Base-by-base conservation (phyloP, 768 basidiomycete species). In the Pisolithus albus region DNA sequence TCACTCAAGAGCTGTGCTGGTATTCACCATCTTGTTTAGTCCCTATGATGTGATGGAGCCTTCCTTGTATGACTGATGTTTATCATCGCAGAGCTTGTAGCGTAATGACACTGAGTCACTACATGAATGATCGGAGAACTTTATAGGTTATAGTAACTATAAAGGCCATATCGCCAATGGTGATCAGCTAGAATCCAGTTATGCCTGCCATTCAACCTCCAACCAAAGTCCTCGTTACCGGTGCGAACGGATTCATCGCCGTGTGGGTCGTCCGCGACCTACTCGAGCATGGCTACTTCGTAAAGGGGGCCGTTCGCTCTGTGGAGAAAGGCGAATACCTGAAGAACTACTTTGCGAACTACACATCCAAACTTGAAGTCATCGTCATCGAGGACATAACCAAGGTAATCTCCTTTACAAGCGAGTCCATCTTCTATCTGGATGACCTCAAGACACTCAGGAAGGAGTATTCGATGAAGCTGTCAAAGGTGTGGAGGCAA, bases 401-500 rank as follows among this genome's bases (percentile, higher is more conserved):
- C 8, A 62, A 73, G 67, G 79, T 79, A 46, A 69, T 51, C 16
- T 26, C n/a, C 7, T 26, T 7, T 24, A 28, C 26, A 11, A 9
- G 13, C 26, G 15, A 45, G 8, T 16, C 6, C 16, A n/a, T 5
- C 6, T 11, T 15, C 43, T 45, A 7, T 9, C 43, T 30, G 3
- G n/a, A 16, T 26, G 40, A 21, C 21, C n/a, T 41, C 30, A 2
- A 15, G 21, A 9, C 10, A 21, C n/a, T 11, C 11, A 83, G 81
- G 75, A 75, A 3, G 80, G 79, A 7, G 86, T 83, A 0, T 93
- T 90, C 55, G 86, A 92, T 61, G 82, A 88, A 47, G 88, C 83
- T 1, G 84, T 91, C 52, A 79, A 82, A 63, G 87, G 78, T 1
- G 81, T 91, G 6, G 82, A 87, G 52, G 89, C 76, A 0, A 79